phyloP scores from a whole-genome alignment of 2,329 filamentous ascomycete species.

The Trichoderma koningii region DNA sequence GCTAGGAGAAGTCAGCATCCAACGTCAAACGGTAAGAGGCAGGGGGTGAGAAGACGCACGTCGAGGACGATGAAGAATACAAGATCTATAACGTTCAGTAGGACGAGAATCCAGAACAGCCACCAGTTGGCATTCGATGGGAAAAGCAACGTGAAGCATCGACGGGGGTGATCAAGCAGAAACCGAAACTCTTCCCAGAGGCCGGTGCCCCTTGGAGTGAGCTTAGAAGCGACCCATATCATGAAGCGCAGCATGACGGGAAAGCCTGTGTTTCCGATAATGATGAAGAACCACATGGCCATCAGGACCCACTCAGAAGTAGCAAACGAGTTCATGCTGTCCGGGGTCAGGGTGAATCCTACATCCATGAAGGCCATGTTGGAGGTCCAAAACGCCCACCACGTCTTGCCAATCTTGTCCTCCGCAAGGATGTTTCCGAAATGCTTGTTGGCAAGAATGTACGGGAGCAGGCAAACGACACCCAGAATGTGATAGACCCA shows the following conservation, averaged over 20 bases:
- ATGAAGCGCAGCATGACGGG: constrained; percentile 91
- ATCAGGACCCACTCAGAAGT: constrained; percentile 74
- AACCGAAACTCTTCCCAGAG: constrained; percentile 91
- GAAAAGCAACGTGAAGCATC: constrained; percentile 94
- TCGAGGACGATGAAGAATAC: constrained; percentile 93
- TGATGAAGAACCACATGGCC: constrained; percentile 79
- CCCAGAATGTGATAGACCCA: constrained; percentile 80
- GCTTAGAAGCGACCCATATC: constrained; percentile 77
- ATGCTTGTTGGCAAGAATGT: constrained; percentile 66
- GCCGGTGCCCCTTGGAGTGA: constrained; percentile 65
- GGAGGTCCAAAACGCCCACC: constrained; percentile 92
- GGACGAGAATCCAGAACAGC: constrained; percentile 82
- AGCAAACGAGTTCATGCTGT: constrained; percentile 92
- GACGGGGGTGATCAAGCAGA: constrained; percentile 87
- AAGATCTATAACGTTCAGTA: constrained; percentile 81
- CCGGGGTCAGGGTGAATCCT: constrained; percentile 87
- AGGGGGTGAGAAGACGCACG: constrained; percentile 50
- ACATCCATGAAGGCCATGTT: constrained; percentile 91
- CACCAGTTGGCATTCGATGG: constrained; percentile 92
- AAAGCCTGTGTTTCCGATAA: constrained; percentile 94
- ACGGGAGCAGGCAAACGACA: constrained; percentile 72
- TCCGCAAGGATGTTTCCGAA: constrained; percentile 68
- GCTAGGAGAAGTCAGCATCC: constrained; percentile 47
- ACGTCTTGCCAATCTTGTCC: constrained; percentile 65
- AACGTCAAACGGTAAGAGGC: constrained; percentile 7